Evolutionary conservation across 331 rosid species (phyloP).

Genomic region (Malus hybrid): DNA sequence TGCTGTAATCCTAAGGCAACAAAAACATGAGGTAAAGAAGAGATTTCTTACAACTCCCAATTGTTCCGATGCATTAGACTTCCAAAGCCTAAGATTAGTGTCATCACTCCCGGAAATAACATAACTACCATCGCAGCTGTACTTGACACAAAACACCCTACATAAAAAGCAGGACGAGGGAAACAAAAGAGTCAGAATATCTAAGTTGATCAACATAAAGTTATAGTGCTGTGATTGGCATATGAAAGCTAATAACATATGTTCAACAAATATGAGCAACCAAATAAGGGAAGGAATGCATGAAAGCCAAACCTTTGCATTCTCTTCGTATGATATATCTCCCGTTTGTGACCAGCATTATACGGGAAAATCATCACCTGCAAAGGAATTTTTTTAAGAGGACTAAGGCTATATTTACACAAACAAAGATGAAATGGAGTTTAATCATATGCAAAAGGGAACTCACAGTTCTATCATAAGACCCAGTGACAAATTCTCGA

Average conservation of each 20-base stretch:
- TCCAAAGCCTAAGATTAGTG: constrained; percentile 96
- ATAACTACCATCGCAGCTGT: constrained; percentile 89
- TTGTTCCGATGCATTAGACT: constrained; percentile 96
- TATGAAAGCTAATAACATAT: neutral
- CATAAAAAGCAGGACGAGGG: constrained; percentile 7
- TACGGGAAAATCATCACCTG: constrained; percentile 81
- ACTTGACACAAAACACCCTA: constrained; percentile 94
- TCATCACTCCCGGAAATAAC: constrained; percentile 97
- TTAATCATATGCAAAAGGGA: neutral
- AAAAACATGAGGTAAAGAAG: neutral
- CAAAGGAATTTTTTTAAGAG: constrained; percentile 2
- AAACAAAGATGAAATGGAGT: neutral
- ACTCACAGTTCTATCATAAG: constrained; percentile 96
- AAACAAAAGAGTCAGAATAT: neutral
- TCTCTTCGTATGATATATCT: constrained; percentile 89
- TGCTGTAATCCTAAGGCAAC: neutral
- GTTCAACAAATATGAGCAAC: neutral
- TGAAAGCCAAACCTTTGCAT: constrained; percentile 71
- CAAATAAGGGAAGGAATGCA: neutral
- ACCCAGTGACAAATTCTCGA: constrained; percentile 95
- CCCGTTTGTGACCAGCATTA: constrained; percentile 93
- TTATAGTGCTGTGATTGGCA: neutral
- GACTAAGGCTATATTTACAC: neutral
- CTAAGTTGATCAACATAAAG: neutral
- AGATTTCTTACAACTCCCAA: constrained; percentile 82